Percentiles rank a stretch among this genome's conserved stretches.
Conservation (phyloP, 2,329 filamentous ascomycete species). For the Didymella glomerata region DNA sequence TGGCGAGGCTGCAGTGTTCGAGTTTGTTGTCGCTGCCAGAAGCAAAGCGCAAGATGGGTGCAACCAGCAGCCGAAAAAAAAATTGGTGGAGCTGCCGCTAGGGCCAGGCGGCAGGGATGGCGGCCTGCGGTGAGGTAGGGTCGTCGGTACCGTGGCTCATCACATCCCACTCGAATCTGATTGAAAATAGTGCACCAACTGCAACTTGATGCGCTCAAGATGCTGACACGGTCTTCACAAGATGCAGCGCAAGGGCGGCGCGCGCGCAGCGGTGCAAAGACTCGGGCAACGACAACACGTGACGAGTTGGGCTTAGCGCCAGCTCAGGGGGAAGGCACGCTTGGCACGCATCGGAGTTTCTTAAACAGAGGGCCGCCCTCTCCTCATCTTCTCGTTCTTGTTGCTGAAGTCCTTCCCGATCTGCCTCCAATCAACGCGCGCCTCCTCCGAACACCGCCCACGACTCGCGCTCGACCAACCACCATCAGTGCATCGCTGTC, state of each 20-base stretch:
- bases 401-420: conserved; percentile 40
- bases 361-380: conserved; percentile 26
- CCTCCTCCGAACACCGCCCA: conserved; percentile 41
- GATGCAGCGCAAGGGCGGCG: conserved; percentile 17
- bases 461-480: conserved; percentile 35
- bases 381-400: conserved; percentile 26
- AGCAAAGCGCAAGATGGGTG: conserved; percentile 32
- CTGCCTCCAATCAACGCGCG: conserved; percentile 47
- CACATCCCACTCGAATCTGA: background rate
- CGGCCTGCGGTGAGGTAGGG: conserved; percentile 12
- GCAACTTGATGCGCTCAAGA: background rate
- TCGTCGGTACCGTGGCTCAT: conserved; percentile 10
- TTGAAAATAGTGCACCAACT: background rate
- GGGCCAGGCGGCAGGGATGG: conserved; percentile 23
- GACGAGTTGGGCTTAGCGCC: conserved; percentile 28
- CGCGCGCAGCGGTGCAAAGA: background rate
- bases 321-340: conserved; percentile 38
- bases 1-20: conserved; percentile 20
- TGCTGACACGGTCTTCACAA: background rate
- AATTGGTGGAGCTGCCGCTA: conserved; percentile 23
- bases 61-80: conserved; percentile 31
- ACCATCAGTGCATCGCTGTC: conserved; percentile 36
- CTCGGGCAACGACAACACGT: conserved; percentile 19
- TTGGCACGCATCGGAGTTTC: conserved; percentile 35
- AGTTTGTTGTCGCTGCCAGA: conserved; percentile 33